Base-by-base conservation (phyloP, 2,329 filamentous ascomycete genomes). In the Fusarium sp. region DNA sequence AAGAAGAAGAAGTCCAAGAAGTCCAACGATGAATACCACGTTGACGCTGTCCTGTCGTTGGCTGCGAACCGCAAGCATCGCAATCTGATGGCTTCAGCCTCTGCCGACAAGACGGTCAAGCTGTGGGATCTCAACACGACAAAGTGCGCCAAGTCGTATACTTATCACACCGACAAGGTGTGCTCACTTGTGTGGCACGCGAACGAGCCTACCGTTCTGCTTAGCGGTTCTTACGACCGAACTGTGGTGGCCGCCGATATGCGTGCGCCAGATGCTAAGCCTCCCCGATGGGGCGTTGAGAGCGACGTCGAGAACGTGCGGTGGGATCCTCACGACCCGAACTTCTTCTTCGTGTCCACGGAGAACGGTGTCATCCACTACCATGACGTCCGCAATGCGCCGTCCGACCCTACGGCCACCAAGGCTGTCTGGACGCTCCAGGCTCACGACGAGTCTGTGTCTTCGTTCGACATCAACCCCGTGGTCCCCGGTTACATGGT, bases 31-130 rank as follows among this genome's bases (percentile, higher is more conserved):
- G 89, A 93, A 69, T 97, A 96, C 85, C 96, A 99, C 83, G 94
- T 98, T 66, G 96, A 98, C 82, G 93, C 96, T 2, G 93, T 99
- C 35, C 90, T 99, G 48, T 93, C 96, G 10, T 90, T 99, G 48
- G 93, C 96, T 7, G 94, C 95, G 56, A 99, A 99, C 86, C 89
- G 95, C 79, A 92, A 95, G 80, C 96, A 99, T 85, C 92, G 95
- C 73, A 98, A 98, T 82, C 89, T 99, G 66, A 90, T 99, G 51
- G 96, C 96, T 18, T 98, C 96, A 2, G 94, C 94, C 5, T 99
- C 96, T 3, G 96, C 96, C 26, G 96, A 99, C 85, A 95, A 95
- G 85, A 99, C 96, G 6, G 92, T 98, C 80, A 99, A 99, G 87
- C 89, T 99, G 26, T 99, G 96, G 96, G 96, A 99, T 82, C 87